Conservation (phyloP, 768 basidiomycete genomes). For the Rhizopogon salebrosus region DNA sequence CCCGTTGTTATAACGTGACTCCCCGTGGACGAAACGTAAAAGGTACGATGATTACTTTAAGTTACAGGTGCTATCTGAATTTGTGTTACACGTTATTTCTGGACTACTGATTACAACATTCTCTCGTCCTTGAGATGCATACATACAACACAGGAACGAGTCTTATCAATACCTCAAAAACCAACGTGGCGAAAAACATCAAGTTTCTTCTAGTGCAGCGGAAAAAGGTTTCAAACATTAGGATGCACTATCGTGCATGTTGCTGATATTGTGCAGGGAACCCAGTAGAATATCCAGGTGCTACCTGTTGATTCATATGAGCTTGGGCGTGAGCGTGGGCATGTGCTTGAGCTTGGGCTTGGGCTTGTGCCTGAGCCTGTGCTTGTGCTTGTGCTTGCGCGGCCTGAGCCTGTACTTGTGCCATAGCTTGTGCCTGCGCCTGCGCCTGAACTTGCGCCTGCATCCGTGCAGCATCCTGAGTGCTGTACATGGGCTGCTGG, state of each 20-base stretch:
- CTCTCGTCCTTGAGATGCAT: not conserved
- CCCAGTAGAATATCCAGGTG: constrained; percentile 21
- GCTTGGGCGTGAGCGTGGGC: constrained; percentile 14
- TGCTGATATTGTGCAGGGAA: constrained; percentile 29
- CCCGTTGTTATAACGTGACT: not conserved
- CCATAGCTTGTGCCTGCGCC: constrained; percentile 36
- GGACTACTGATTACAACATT: not conserved
- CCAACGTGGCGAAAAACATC: not conserved
- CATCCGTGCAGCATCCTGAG: constrained; percentile 29
- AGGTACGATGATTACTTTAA: not conserved
- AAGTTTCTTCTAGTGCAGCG: not conserved
- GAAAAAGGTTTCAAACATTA: not conserved
- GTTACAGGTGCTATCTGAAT: not conserved
- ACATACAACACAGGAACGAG: not conserved
- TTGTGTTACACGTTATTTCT: not conserved
- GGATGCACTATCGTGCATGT: constrained; percentile 18
- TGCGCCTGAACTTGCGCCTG: constrained; percentile 42
- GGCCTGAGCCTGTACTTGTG: constrained; percentile 34
- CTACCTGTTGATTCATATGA: constrained; percentile 24
- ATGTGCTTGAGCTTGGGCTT: constrained; percentile 27
- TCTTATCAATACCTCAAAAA: not conserved
- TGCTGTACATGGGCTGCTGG: constrained; percentile 26
- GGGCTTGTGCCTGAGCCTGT: constrained; percentile 11
- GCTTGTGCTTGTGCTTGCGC: constrained; percentile 2
- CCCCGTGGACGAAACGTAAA: not conserved